Evolutionary conservation across 345 rosid genomes (phyloP).

Genomic region (Nephelium lappaceum): DNA sequence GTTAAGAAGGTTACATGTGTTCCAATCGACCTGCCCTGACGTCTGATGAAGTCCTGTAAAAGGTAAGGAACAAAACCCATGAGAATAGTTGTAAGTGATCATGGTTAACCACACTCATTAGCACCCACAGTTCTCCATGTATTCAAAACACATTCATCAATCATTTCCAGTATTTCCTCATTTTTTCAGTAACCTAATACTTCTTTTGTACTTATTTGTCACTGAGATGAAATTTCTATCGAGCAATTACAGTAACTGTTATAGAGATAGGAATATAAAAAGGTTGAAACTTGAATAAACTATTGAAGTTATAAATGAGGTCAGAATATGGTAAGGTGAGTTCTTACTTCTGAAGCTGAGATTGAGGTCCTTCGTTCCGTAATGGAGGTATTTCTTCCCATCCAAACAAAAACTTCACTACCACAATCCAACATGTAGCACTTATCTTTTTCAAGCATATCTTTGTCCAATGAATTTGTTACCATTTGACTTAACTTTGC

Average conservation of each 20-base stretch:
- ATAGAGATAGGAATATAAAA: neutral
- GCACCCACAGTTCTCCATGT: neutral
- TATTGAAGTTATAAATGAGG: neutral
- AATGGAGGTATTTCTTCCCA: conserved; percentile 70
- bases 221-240: neutral
- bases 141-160: neutral
- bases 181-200: neutral
- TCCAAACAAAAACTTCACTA: conserved; percentile 75
- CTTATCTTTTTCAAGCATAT: conserved; percentile 65
- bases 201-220: neutral
- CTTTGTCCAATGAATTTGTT: conserved; percentile 46
- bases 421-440: conserved; percentile 81
- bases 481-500: conserved; percentile 58
- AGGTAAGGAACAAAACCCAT: conserved; percentile 14
- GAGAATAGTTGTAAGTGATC: conserved; percentile 16
- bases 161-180: neutral
- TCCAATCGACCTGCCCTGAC: conserved; percentile 57
- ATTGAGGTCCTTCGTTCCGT: conserved; percentile 73
- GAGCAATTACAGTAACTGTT: neutral
- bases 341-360: conserved; percentile 69
- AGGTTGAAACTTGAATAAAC: neutral
- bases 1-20: conserved; percentile 65
- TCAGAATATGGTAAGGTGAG: neutral
- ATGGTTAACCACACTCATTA: conserved; percentile 16
- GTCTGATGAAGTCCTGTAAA: conserved; percentile 56